Conservation (phyloP, 164 flowering plant genomes). For the Akebia trifoliata region DNA sequence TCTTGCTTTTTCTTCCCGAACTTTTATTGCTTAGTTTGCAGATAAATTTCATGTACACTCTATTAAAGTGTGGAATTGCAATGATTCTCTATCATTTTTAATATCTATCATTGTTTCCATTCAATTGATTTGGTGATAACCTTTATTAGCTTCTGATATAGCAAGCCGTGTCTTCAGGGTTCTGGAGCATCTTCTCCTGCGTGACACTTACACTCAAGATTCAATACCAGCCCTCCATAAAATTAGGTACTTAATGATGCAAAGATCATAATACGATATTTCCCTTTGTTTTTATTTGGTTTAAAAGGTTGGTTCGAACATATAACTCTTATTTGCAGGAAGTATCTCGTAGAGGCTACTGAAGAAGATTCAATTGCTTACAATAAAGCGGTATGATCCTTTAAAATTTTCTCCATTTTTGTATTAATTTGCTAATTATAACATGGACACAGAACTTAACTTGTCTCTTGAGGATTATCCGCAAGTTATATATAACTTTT, state of each 20-base stretch:
- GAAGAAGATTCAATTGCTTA: constrained; percentile 94
- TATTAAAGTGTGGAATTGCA: background rate
- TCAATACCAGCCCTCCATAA: constrained; percentile 88
- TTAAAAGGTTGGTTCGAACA: constrained; percentile 3
- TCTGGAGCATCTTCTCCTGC: constrained; percentile 71
- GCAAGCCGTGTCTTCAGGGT: constrained; percentile 41
- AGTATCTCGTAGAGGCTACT: constrained; percentile 82
- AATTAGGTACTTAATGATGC: constrained; percentile 54
- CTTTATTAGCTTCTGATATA: background rate
- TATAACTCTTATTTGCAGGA: constrained; percentile 40
- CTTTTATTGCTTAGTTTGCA: no score
- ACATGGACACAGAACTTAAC: no score
- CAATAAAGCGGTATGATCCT: constrained; percentile 74
- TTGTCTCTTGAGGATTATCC: no score
- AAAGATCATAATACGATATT: background rate
- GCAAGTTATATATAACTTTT: no score
- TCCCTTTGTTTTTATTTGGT: background rate
- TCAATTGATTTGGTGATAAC: no score
- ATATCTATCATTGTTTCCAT: no score
- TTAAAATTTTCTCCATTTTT: background rate
- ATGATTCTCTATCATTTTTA: background rate
- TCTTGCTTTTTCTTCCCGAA: no score
- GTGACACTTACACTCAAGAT: constrained; percentile 78
- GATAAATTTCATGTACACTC: background rate
- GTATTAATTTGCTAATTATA: background rate